A percentile compares a stretch with the other conserved stretches of the same genome.
Conservation (phyloP, 768 basidiomycete species). For the Tylopilus intermedius region DNA sequence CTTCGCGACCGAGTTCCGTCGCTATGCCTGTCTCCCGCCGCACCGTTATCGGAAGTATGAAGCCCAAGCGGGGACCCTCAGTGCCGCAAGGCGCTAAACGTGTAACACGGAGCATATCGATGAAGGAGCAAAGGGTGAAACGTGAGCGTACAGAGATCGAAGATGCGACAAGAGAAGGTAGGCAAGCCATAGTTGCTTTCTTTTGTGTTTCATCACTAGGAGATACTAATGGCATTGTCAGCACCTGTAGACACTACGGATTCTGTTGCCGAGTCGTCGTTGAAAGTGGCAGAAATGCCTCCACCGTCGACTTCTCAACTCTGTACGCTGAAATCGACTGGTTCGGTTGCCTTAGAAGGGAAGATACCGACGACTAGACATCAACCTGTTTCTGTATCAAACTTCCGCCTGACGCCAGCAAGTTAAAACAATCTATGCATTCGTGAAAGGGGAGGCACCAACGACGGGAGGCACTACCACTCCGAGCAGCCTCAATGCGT, state of each 20-base stretch:
- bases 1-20: background rate
- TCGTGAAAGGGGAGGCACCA: constrained; percentile 16
- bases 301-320: constrained; percentile 7
- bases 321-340: constrained; percentile 8
- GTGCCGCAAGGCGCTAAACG: constrained; percentile 14
- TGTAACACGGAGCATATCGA: constrained; percentile 27
- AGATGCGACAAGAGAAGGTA: constrained; percentile 2
- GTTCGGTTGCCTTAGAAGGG: background rate
- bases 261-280: background rate
- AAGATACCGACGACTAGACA: background rate
- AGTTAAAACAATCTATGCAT: constrained; percentile 23
- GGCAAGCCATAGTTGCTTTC: background rate
- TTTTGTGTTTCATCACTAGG: background rate
- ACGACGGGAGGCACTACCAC: no score
- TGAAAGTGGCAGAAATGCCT: background rate
- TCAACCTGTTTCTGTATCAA: constrained; percentile 13
- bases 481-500: background rate
- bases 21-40: background rate
- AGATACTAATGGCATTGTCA: constrained; percentile 8
- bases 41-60: constrained; percentile 11
- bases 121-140: constrained; percentile 19
- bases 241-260: background rate
- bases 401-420: constrained; percentile 9
- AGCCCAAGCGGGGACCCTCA: constrained; percentile 14
- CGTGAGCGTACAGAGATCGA: background rate